These are phyloP conservation scores for Urochloa ruziziensis DNA, from an alignment of 176 grass and related monocot genomes.

Conservation along the genomic window DNA sequence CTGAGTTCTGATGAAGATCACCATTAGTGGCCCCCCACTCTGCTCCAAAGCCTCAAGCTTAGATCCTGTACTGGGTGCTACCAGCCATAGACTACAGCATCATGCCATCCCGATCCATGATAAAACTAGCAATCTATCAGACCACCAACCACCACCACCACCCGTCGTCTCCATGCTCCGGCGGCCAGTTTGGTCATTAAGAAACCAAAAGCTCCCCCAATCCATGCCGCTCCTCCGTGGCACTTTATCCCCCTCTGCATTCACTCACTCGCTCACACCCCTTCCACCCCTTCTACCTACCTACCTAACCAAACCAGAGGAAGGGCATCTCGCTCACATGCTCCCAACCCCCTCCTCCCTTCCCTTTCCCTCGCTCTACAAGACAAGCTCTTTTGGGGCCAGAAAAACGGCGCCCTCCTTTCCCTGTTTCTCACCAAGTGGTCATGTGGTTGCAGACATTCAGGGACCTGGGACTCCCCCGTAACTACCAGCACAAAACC, in stretches of 20 bases:
- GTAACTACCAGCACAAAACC: constrained; percentile 32
- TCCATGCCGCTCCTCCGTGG: constrained; percentile 25
- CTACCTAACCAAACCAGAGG: background rate
- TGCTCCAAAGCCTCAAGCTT: background rate
- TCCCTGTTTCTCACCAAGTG: constrained; percentile 15
- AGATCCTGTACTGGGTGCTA: background rate
- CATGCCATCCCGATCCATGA: background rate
- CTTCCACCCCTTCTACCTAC: constrained; percentile 38
- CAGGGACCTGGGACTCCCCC: constrained; percentile 4
- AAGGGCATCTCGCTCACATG: constrained; percentile 64
- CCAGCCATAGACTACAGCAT: background rate
- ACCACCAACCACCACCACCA: constrained; percentile 39
- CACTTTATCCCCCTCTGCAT: constrained; percentile 34
- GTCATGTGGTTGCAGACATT: constrained; percentile 39
- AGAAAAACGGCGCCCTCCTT: background rate
- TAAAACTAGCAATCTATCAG: constrained; percentile 29
- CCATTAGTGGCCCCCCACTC: background rate
- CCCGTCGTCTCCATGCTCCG: constrained; percentile 31
- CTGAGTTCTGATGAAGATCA: background rate
- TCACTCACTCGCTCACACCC: constrained; percentile 14
- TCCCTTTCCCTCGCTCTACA: constrained; percentile 25
- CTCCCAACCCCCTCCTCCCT: constrained; percentile 43
- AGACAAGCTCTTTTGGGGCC: background rate
- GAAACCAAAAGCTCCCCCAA: constrained; percentile 40
- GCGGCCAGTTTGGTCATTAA: constrained; percentile 45